Conservation (phyloP, 345 rosid genomes). For the Gossypium mustelinum region DNA sequence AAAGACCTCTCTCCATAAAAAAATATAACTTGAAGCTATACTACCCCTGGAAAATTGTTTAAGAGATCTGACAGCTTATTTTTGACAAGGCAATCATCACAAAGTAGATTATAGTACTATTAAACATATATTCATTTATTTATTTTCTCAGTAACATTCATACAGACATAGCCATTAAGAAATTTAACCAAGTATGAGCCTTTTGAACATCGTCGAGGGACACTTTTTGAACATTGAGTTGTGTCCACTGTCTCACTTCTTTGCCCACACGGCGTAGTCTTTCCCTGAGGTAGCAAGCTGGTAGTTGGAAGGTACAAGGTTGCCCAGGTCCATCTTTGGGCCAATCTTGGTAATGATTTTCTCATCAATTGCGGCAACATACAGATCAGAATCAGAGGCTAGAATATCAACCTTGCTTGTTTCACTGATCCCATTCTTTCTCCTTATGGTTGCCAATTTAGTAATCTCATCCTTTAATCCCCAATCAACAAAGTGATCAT, state of each 20-base stretch:
- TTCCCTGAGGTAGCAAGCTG: constrained; percentile 51
- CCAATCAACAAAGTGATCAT: constrained; percentile 71
- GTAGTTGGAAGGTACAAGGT: constrained; percentile 57
- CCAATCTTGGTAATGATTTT: constrained; percentile 78
- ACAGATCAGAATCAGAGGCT: constrained; percentile 59
- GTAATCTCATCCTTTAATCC: constrained; percentile 54
- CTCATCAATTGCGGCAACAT: constrained; percentile 59
- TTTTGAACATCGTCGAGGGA: background rate
- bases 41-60: no score
- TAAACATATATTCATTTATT: background rate
- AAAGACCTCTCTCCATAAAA: no score
- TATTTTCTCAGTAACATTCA: background rate
- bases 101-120: background rate
- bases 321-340: constrained; percentile 60
- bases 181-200: no score
- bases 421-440: constrained; percentile 35
- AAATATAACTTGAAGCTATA: no score
- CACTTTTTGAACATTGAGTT: background rate
- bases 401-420: constrained; percentile 50
- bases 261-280: constrained; percentile 59
- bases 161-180: background rate
- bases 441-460: constrained; percentile 46
- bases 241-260: constrained; percentile 9
- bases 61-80: no score
- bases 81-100: no score